Conservation (phyloP, 495 filamentous ascomycete species). For the Chaetomium fimeti region DNA sequence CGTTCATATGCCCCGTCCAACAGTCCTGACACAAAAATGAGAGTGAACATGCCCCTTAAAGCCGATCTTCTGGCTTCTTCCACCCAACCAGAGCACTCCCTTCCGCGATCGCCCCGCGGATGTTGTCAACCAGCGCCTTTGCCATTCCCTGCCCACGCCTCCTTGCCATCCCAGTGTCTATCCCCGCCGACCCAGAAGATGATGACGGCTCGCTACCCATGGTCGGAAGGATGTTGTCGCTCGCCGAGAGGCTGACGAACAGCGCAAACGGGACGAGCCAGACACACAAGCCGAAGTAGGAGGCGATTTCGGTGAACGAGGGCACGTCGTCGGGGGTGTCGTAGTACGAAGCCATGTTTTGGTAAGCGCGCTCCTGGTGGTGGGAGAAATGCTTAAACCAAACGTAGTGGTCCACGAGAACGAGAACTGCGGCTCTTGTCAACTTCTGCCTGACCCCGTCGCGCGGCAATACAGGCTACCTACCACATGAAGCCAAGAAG, state of each 20-base stretch:
- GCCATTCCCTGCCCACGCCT: conserved; percentile 77
- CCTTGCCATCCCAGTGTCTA: conserved; percentile 46
- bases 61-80: conserved; percentile 47
- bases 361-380: conserved; percentile 49
- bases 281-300: conserved; percentile 93
- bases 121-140: conserved; percentile 79
- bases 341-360: conserved; percentile 54
- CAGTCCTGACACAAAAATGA: background rate
- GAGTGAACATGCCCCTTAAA: conserved; percentile 13
- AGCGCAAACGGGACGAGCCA: conserved; percentile 96
- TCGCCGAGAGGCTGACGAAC: conserved; percentile 88
- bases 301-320: conserved; percentile 90
- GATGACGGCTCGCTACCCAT: conserved; percentile 58
- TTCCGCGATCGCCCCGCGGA: conserved; percentile 70
- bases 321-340: conserved; percentile 62
- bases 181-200: conserved; percentile 32
- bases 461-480: conserved; percentile 20
- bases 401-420: conserved; percentile 89
- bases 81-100: conserved; percentile 69
- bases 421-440: conserved; percentile 55
- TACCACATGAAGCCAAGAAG: conserved; percentile 80
- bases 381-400: conserved; percentile 94
- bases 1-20: background rate
- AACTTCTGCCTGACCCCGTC: background rate
- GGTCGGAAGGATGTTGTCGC: conserved; percentile 89